These are phyloP conservation scores for Hagleromyces aurorensis DNA, from an alignment of 805 yeast genomes.

Conservation along the genomic window DNA sequence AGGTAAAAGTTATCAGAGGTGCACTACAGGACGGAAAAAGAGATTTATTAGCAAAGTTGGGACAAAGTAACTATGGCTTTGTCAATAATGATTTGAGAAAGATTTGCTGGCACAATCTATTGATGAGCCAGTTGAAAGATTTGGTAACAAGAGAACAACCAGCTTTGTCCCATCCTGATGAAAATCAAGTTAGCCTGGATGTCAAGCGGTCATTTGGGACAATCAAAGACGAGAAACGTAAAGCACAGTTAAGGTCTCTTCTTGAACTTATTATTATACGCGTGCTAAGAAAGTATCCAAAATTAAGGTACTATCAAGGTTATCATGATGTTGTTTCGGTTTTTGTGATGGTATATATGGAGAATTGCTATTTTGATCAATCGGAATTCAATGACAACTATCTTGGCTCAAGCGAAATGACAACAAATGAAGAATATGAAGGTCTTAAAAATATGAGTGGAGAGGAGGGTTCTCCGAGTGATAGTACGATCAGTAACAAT, in stretches of 20 bases:
- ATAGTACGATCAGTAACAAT: constrained; percentile 9
- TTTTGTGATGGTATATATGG: constrained; percentile 44
- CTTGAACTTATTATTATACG: constrained; percentile 38
- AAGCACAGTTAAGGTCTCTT: constrained; percentile 14
- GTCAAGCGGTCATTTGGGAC: constrained; percentile 59
- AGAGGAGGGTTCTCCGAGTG: constrained; percentile 5
- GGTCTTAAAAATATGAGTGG: too few species aligned
- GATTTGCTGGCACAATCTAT: constrained; percentile 24
- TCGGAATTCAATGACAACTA: constrained; percentile 9
- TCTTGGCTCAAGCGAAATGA: constrained; percentile 13
- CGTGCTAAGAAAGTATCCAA: constrained; percentile 54
- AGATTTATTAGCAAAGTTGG: constrained; percentile 13
- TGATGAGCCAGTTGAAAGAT: constrained; percentile 19
- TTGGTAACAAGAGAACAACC: constrained; percentile 9
- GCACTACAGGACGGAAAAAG: constrained; percentile 12
- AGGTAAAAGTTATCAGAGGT: constrained; percentile 10
- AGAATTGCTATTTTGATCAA: constrained; percentile 3
- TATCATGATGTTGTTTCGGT: constrained; percentile 80
- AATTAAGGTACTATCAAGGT: constrained; percentile 80
- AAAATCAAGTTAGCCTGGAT: constrained; percentile 72
- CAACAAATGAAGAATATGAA: constrained; percentile 13
- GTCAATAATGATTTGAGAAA: constrained; percentile 14
- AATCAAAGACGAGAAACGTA: constrained; percentile 15
- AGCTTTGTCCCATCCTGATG: constrained; percentile 49
- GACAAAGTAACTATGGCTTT: constrained; percentile 21